A percentile compares a stretch with the other conserved stretches of the same genome.
Conservation (phyloP, 257 asterid species). For the Perilla frutescens region DNA sequence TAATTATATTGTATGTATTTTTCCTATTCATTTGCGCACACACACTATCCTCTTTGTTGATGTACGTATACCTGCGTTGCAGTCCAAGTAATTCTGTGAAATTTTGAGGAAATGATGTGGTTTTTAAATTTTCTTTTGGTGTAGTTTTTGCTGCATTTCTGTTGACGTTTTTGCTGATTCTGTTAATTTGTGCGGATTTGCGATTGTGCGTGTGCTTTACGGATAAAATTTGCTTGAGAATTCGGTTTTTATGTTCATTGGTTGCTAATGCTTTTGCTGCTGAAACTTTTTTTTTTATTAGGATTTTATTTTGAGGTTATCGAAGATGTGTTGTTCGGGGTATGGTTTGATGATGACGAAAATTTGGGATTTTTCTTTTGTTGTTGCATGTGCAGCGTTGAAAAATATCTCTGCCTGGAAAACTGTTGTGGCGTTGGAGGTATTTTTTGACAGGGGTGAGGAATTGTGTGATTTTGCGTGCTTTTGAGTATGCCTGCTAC, state of each 20-base stretch:
- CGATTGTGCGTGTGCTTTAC: neutral
- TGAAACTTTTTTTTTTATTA: neutral
- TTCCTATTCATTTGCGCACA: neutral
- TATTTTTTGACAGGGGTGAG: conserved; percentile 37
- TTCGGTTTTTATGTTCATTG: conserved; percentile 19
- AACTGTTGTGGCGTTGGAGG: conserved; percentile 34
- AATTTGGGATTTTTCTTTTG: conserved; percentile 36
- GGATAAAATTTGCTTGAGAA: conserved; percentile 17
- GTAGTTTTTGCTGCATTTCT: conserved; percentile 33
- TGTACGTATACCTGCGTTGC: neutral
- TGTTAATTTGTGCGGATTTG: conserved; percentile 15
- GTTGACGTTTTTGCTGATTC: neutral
- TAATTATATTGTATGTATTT: conserved; percentile 38
- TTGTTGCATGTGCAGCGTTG: conserved; percentile 44
- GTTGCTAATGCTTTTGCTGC: conserved; percentile 7
- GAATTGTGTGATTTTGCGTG: conserved; percentile 40
- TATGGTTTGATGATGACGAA: conserved; percentile 46
- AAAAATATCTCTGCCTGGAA: conserved; percentile 36
- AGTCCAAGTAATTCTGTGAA: conserved; percentile 6
- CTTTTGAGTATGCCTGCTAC: conserved; percentile 73
- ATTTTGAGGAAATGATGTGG: neutral
- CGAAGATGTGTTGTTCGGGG: conserved; percentile 9
- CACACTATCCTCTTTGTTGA: neutral
- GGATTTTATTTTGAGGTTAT: conserved; percentile 17
- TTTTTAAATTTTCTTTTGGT: neutral